Percentiles rank a stretch among this genome's conserved stretches.
Conservation (phyloP, 2,329 filamentous ascomycete species). For the Colletotrichum sp. region DNA sequence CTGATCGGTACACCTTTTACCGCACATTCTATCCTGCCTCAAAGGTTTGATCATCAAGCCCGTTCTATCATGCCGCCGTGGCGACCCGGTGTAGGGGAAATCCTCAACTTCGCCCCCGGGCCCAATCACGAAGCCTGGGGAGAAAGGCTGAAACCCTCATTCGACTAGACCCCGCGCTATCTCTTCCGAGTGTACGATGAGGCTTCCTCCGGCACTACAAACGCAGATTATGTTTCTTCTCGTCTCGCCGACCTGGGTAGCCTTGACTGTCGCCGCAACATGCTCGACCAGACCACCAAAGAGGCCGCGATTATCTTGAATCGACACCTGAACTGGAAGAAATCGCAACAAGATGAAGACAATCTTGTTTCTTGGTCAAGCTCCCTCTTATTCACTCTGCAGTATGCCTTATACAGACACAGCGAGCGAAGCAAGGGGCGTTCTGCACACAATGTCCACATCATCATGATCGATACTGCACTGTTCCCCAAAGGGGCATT, state of each 20-base stretch:
- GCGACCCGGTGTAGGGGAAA: neutral
- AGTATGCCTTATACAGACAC: neutral
- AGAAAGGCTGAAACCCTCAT: neutral
- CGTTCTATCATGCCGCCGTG: neutral
- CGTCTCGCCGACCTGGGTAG: neutral
- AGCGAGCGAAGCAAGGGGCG: accelerated
- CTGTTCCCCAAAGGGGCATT: neutral
- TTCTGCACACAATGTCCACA: neutral
- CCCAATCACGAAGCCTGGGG: neutral
- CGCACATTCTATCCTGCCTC: too few species aligned
- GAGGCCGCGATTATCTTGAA: neutral
- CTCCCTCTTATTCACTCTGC: neutral
- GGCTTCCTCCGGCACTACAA: neutral
- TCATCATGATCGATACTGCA: neutral
- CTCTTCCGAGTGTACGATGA: neutral
- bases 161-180: neutral
- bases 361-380: neutral
- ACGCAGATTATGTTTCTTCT: neutral
- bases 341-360: neutral
- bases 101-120: neutral
- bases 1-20: too few species aligned
- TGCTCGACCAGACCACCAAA: neutral
- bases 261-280: neutral
- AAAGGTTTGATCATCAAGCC: too few species aligned
- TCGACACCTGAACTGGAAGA: neutral